Evolutionary conservation across 1,284 basidiomycete genomes (phyloP).

Genomic region (Trametes sp.): DNA sequence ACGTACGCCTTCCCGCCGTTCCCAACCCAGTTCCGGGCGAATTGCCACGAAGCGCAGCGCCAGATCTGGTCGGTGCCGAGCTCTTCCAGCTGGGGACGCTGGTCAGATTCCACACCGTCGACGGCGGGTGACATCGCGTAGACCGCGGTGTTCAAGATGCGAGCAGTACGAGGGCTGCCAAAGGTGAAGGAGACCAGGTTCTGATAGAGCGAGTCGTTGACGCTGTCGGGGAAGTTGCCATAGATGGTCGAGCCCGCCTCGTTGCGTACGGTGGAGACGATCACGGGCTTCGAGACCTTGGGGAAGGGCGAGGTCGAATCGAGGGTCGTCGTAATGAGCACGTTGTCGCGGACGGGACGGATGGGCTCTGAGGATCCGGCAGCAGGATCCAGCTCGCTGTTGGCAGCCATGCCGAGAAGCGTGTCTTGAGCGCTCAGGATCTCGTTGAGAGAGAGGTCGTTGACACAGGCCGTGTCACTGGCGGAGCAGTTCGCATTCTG

Average conservation of each 20-base stretch:
- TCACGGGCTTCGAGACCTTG: constrained; percentile 64
- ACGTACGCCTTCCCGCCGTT: constrained; percentile 74
- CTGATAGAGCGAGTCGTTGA: constrained; percentile 52
- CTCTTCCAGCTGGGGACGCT: constrained; percentile 60
- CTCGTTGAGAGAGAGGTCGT: constrained; percentile 53
- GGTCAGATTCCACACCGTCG: constrained; percentile 47
- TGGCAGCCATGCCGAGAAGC: constrained; percentile 49
- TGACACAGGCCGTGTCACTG: constrained; percentile 58
- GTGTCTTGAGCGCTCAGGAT: constrained; percentile 60
- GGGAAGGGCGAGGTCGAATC: constrained; percentile 66
- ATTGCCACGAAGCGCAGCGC: constrained; percentile 76
- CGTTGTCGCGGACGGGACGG: constrained; percentile 65
- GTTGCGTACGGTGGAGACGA: constrained; percentile 74
- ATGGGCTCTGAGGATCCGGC: constrained; percentile 66
- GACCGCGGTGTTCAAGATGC: constrained; percentile 54
- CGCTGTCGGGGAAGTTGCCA: constrained; percentile 45
- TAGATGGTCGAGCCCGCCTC: constrained; percentile 75
- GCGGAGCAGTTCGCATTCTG: constrained; percentile 54
- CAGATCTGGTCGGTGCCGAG: constrained; percentile 76
- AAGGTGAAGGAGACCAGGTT: constrained; percentile 54
- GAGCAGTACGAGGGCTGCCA: constrained; percentile 54
- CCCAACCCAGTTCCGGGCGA: constrained; percentile 69
- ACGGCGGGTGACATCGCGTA: constrained; percentile 57
- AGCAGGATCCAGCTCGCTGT: constrained; percentile 53
- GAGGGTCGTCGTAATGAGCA: constrained; percentile 63